phyloP scores from a whole-genome alignment of 129 eudicot species.

The Pulicaria dysenterica region DNA sequence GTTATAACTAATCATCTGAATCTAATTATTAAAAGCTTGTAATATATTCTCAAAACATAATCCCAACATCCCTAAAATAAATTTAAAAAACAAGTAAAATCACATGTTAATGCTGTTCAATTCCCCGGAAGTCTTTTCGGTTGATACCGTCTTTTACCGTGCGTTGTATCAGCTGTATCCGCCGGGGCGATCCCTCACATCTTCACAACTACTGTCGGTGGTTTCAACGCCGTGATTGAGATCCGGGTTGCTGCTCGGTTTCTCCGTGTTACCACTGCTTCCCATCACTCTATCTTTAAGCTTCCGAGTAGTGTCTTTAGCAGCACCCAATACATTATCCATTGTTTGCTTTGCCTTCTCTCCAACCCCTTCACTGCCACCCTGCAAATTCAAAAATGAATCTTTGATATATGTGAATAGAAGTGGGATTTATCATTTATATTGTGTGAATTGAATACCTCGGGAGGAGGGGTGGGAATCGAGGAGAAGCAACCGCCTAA shows the following conservation, averaged over 20 bases:
- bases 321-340: slow-evolving; percentile 18
- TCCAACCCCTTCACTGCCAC: slow-evolving; percentile 17
- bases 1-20: too few relatives aligned
- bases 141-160: not conserved
- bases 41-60: too few relatives aligned
- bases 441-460: slow-evolving; percentile 15
- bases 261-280: not conserved
- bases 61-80: not conserved
- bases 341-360: slow-evolving; percentile 34
- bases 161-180: slow-evolving; percentile 33
- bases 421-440: too few relatives aligned
- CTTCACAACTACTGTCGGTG: slow-evolving; percentile 41
- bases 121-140: not conserved
- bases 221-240: slow-evolving; percentile 30
- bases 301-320: slow-evolving; percentile 14
- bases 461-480: slow-evolving; percentile 16
- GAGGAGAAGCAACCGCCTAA: slow-evolving; percentile 21
- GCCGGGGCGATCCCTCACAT: slow-evolving; percentile 43
- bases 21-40: too few relatives aligned
- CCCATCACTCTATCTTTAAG: slow-evolving; percentile 30
- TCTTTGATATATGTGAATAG: not conserved
- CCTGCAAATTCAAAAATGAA: slow-evolving; percentile 5
- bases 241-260: slow-evolving; percentile 27
- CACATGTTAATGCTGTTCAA: too few relatives aligned
- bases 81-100: not conserved